Percentiles rank a stretch among this genome's conserved stretches.
These are phyloP conservation scores for Alternaria sp. DNA, from an alignment of 2,329 filamentous ascomycete genomes.

Conservation along the genomic window DNA sequence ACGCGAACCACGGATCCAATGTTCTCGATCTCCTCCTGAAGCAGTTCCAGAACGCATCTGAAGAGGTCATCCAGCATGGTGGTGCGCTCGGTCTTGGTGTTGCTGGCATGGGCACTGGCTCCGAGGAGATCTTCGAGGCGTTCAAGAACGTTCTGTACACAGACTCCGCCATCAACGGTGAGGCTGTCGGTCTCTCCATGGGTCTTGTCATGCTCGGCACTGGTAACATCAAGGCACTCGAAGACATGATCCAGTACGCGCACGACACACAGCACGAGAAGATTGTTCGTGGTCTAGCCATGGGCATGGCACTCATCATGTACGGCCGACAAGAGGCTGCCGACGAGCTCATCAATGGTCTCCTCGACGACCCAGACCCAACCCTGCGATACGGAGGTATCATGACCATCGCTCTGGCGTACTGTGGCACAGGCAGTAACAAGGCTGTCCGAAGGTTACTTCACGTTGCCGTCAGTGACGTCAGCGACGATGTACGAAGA, in stretches of 20 bases:
- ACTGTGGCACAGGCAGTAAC: conserved; percentile 97
- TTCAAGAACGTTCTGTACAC: conserved; percentile 88
- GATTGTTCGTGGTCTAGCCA: conserved; percentile 91
- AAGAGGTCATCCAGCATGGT: conserved; percentile 96
- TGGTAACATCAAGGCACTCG: conserved; percentile 90
- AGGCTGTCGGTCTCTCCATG: conserved; percentile 95
- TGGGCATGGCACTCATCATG: conserved; percentile 99
- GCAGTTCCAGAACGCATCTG: conserved; percentile 76
- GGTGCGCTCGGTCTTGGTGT: conserved; percentile 94
- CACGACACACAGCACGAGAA: conserved; percentile 99
- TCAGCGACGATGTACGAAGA: conserved; percentile 94
- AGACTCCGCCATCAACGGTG: conserved; percentile 94
- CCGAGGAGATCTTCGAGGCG: conserved; percentile 87
- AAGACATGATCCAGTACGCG: conserved; percentile 97
- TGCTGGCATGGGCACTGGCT: conserved; percentile 95
- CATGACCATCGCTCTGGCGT: conserved; percentile 96
- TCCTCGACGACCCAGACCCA: conserved; percentile 91
- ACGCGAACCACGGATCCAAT: conserved; percentile 94
- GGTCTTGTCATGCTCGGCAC: conserved; percentile 98
- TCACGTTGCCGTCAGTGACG: conserved; percentile 95
- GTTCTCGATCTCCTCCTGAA: conserved; percentile 80
- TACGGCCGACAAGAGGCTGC: conserved; percentile 93
- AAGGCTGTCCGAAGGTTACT: conserved; percentile 96
- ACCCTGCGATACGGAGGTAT: conserved; percentile 96
- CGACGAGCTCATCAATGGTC: conserved; percentile 90